Evolutionary conservation across 1,284 basidiomycete genomes (phyloP), one percentile per base, ranked within the genome.

Genomic region (Pterulicium gracile): DNA sequence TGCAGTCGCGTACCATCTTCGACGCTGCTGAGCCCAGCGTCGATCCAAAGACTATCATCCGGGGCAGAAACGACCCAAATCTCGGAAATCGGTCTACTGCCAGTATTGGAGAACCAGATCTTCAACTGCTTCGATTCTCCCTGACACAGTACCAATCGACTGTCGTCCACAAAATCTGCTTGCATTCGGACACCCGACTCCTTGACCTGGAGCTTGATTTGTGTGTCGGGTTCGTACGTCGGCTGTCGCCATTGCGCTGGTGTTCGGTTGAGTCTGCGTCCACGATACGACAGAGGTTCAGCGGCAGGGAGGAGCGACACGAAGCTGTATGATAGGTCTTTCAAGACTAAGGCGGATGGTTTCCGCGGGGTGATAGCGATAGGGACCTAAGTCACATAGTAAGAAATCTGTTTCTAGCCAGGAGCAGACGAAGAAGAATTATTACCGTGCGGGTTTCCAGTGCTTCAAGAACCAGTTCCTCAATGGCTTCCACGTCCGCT

Each of bases 261-360:
- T 3, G 86, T 88, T 45, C 78, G 75, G 42, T 89, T 79, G 22
- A 89, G 64, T 49, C 86, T 66, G 45, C 67, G 71, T 18, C 87
- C 87, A 15, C 79, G 79, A 40, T 67, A 68, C 17, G 75, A 67
- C 3, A 89, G 65, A 2, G 76, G 66, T 55, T 89, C 86, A 2
- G 57, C 67, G 13, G 68, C 63, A 12, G 80, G 75, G 22, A 88
- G 67, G 22, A 87, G 66, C 4, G 72, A 73, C 36, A 89, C 69
- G 58, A 89, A 89, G 35, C 76, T 60, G 52, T 83, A 89, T 42
- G 66, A 68, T 22, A 71, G 66, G 44, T 75, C 64, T 3, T 75
- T 71, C 24, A 88, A 62, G 20, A 62, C 62, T n/a, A 89, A 57
- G 2, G 70, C 69, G 3, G 70, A 67, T 1, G 78, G 64, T 42